Evolutionary conservation across 768 basidiomycete genomes (phyloP).

Genomic region (Multifurca ochricompacta): DNA sequence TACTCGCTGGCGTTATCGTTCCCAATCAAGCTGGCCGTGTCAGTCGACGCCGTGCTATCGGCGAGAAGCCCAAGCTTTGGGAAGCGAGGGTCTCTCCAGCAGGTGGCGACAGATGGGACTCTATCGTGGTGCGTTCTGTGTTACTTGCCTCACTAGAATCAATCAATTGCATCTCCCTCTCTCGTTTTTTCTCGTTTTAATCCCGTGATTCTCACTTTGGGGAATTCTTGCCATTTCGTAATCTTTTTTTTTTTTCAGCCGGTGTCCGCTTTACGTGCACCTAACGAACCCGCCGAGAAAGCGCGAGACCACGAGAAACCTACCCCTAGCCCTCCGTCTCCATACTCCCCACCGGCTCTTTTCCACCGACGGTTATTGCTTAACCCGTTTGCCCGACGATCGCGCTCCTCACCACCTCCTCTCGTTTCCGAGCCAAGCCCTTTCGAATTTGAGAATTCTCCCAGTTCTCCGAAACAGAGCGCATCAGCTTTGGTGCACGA

Average conservation of each 20-base stretch:
- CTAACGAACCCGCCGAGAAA: neutral
- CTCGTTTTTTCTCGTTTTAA: neutral
- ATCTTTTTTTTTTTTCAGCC: slow-evolving; percentile 5
- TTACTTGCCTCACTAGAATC: too few relatives aligned
- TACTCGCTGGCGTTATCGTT: slow-evolving; percentile 42
- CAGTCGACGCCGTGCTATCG: slow-evolving; percentile 35
- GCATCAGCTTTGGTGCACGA: neutral
- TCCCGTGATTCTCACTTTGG: neutral
- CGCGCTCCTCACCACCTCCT: neutral
- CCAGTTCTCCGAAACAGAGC: neutral
- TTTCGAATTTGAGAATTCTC: neutral
- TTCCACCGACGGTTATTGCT: neutral
- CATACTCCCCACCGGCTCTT: neutral
- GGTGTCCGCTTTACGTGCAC: slow-evolving; percentile 6
- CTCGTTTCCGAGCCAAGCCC: neutral
- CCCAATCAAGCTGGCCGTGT: slow-evolving; percentile 28
- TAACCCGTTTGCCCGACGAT: slow-evolving; percentile 2
- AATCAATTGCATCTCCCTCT: neutral
- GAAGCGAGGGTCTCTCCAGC: slow-evolving; percentile 35
- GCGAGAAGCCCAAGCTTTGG: slow-evolving; percentile 44
- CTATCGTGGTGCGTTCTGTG: slow-evolving; percentile 41
- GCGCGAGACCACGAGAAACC: neutral
- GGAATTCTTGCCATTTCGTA: neutral
- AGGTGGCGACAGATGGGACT: slow-evolving; percentile 34
- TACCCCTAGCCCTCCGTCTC: neutral